Base-by-base conservation (phyloP, 176 grass and related monocot genomes). In the Oryza meyeriana region DNA sequence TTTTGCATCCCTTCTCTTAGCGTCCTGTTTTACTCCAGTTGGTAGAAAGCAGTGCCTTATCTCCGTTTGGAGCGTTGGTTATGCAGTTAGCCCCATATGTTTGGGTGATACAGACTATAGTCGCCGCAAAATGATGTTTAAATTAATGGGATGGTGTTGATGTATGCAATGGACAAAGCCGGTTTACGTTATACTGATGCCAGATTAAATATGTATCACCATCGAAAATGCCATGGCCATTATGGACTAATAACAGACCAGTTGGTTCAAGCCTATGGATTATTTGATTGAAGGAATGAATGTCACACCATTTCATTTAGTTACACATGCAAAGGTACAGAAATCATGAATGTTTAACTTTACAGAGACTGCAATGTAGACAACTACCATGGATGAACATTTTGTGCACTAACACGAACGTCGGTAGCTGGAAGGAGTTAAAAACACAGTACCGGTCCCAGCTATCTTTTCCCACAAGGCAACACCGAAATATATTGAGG, bases 241-340 rank as follows among this genome's bases (percentile, higher is more conserved):
- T 59, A 59, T 9, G 22, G n/a, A 25, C 7, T 22, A 55, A 20
- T 55, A 22, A 55, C 50, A 22, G 1, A 3, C 8, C 55, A 59
- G 55, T 45, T 4, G 7, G 20, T 34, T 7, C 10, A 17, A 47
- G 3, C n/a, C 20, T 55, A 25, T 58, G 28, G 12, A 25, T 89
- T 75, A 85, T 81, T 89, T 72, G 78, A 85, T 57, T 85, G 71
- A 85, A 85, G 32, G 61, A 85, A 81, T 72, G 65, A 85, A 81
- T 77, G 55, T 26, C 66, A 67, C 75, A 77, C 11, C 33, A 27
- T 64, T 75, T 85, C 72, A 64, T 76, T 76, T 76, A 61, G 77
- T 55, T 76, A 81, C 71, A 85, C 7, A 42, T 11, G 72, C 64
- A 71, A 65, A 70, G 33, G 41, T 26, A 41, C 31, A 42, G 26